Evolutionary conservation across 495 filamentous ascomycete species (phyloP).

Genomic region (Aspergillus avenaceus): DNA sequence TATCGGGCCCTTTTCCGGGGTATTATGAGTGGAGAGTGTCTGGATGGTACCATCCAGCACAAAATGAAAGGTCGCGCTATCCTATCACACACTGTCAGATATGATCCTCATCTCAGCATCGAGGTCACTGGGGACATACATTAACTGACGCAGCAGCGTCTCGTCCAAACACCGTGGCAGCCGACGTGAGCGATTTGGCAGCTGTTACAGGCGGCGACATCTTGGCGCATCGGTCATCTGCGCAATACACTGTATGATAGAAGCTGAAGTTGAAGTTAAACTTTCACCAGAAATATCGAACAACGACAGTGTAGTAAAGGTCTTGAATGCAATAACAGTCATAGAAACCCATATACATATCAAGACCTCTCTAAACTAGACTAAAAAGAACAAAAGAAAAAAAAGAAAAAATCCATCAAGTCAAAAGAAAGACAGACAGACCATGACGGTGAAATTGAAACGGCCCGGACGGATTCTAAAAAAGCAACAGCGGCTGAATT

Average conservation of each 20-base stretch:
- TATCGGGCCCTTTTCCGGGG: conserved; percentile 51
- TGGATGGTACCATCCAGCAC: conserved; percentile 57
- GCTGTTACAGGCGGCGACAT: conserved; percentile 20
- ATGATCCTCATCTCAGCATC: neutral
- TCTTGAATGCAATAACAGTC: neutral
- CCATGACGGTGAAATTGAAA: neutral
- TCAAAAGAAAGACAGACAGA: neutral
- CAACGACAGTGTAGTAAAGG: neutral
- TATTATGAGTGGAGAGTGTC: conserved; percentile 62
- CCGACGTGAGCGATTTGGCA: conserved; percentile 25
- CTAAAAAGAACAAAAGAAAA: neutral
- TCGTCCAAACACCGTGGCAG: conserved; percentile 37
- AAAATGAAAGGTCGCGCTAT: conserved; percentile 61
- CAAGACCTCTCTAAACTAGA: neutral
- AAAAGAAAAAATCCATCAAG: neutral
- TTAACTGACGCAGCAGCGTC: conserved; percentile 30
- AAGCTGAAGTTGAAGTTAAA: neutral
- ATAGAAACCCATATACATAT: neutral
- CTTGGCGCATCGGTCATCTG: neutral
- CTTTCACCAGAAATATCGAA: neutral
- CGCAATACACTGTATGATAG: neutral
- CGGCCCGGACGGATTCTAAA: conserved; percentile 1
- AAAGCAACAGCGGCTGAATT: conserved; percentile 3
- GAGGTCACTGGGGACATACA: conserved; percentile 22
- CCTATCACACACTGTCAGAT: conserved; percentile 33